Evolutionary conservation across 805 yeast genomes (phyloP), one percentile per base, ranked within the genome.

Genomic region (Vanderwaltozyma yarrowii): DNA sequence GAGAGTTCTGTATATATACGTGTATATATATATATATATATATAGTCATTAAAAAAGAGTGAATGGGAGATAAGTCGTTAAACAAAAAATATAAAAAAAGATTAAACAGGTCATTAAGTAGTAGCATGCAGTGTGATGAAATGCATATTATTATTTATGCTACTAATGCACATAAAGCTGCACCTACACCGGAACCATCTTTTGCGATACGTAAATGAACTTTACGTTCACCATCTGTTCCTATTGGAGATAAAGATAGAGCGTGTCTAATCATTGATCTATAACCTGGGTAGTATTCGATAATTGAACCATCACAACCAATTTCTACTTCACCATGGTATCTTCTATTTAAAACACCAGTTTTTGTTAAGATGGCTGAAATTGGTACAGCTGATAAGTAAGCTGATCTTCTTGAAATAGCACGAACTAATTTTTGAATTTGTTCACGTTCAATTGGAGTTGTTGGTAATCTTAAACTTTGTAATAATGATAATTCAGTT

Each of bases 151-250:
- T 9, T 8, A 24, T 8, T 36, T 37, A 52, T 13, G 67, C 66
- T 13, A 60, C 64, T 34, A 67, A 54, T 11, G 96, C 96, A 66
- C 96, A 85, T 44, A 89, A 67, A 2, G 97, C 97, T 32, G 96
- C 96, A 47, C 98, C 98, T 28, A 88, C 95, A 44, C 96, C 95
- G 37, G 94, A 80, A 34, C 98, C 97, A 53, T 92, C 97, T 60
- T 85, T 84, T 24, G 96, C 92, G 47, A 88, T 78, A 45, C 76
- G 77, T 43, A 89, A 64, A 48, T 77, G 80, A 30, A 87, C 66
- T 50, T 82, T 77, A 60, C 84, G 74, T 51, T 76, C 84, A 43
- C 80, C 76, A 34, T 82, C 80, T 32, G 80, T 69, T 41, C 89
- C 88, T 32, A 88, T 71, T 45, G 79, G 76, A 29, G 84, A 73